phyloP scores from a whole-genome alignment of 73 alveolate genomes.

The Halteria grandinella region DNA sequence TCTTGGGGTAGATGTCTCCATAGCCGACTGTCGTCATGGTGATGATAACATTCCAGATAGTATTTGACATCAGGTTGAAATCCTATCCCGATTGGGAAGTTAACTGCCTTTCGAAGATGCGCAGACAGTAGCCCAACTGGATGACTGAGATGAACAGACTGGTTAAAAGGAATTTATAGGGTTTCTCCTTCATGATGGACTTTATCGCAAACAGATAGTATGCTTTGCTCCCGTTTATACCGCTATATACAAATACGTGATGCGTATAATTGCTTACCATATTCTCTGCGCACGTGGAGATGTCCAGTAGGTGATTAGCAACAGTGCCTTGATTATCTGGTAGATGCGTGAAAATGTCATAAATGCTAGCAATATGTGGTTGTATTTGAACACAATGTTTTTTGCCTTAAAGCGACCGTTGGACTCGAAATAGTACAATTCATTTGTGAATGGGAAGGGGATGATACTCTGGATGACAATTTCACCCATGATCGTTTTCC shows the following conservation, averaged over 20 bases:
- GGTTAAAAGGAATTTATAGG: conserved; percentile 55
- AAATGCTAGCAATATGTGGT: conserved; percentile 13
- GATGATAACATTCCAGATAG: conserved; percentile 93
- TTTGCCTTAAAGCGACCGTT: conserved; percentile 8
- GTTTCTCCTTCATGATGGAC: conserved; percentile 69
- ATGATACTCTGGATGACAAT: conserved; percentile 18
- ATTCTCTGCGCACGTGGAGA: conserved; percentile 49
- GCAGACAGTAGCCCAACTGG: conserved; percentile 58
- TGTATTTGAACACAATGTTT: conserved; percentile 4
- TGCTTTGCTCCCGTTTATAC: conserved; percentile 45
- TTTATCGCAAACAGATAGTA: conserved; percentile 69
- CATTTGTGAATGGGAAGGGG: conserved; percentile 60
- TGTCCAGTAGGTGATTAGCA: conserved; percentile 40
- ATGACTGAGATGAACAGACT: conserved; percentile 56
- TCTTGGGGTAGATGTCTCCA: conserved; percentile 97
- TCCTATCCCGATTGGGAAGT: conserved; percentile 50
- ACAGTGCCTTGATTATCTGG: conserved; percentile 9
- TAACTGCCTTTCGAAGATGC: conserved; percentile 68
- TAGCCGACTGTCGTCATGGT: conserved; percentile 96
- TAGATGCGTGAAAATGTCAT: conserved; percentile 41
- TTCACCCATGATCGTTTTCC: conserved; percentile 55
- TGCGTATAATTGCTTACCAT: conserved; percentile 14
- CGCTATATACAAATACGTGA: background rate
- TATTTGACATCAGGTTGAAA: conserved; percentile 57
- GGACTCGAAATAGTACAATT: conserved; percentile 23